Evolutionary conservation across 148 eudicot species (phyloP).

Genomic region (Chenopodium suecicum): DNA sequence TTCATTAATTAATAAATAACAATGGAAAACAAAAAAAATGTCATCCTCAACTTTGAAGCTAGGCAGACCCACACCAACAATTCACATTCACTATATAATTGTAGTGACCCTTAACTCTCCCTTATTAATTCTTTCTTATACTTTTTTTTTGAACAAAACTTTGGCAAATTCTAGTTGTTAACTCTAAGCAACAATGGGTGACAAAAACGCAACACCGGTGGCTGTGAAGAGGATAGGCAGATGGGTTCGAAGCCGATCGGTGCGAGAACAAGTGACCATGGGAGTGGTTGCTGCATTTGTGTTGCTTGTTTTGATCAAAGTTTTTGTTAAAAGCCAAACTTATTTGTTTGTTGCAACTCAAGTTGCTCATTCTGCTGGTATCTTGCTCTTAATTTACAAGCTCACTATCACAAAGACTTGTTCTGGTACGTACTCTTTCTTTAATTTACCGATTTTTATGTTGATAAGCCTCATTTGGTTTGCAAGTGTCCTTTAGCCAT

Average conservation of each 20-base stretch:
- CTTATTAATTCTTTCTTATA: too few relatives aligned
- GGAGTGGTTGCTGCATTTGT: slow-evolving; percentile 29
- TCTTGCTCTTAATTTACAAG: slow-evolving; percentile 62
- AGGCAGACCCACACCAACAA: too few relatives aligned
- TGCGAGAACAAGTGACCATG: slow-evolving; percentile 48
- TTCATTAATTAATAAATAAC: too few relatives aligned
- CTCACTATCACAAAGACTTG: slow-evolving; percentile 67
- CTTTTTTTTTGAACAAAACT: too few relatives aligned
- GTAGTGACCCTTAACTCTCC: too few relatives aligned
- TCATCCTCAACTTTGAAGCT: too few relatives aligned
- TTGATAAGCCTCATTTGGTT: too few relatives aligned
- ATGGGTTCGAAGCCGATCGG: slow-evolving; percentile 56
- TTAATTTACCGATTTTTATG: too few relatives aligned
- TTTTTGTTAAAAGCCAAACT: slow-evolving; percentile 29
- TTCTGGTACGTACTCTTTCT: slow-evolving; percentile 40
- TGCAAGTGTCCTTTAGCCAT: too few relatives aligned
- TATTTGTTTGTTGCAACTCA: slow-evolving; percentile 60
- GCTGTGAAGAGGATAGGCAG: slow-evolving; percentile 32
- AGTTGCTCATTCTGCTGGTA: slow-evolving; percentile 55
- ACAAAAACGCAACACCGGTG: slow-evolving; percentile 38
- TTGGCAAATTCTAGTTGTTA: too few relatives aligned
- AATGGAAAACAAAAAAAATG: too few relatives aligned
- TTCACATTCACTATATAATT: too few relatives aligned
- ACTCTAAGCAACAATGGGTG: slow-evolving; percentile 41
- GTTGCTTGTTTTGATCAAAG: slow-evolving; percentile 41